Evolutionary conservation across 129 eudicot species (phyloP).

Genomic region (Logfia minima): DNA sequence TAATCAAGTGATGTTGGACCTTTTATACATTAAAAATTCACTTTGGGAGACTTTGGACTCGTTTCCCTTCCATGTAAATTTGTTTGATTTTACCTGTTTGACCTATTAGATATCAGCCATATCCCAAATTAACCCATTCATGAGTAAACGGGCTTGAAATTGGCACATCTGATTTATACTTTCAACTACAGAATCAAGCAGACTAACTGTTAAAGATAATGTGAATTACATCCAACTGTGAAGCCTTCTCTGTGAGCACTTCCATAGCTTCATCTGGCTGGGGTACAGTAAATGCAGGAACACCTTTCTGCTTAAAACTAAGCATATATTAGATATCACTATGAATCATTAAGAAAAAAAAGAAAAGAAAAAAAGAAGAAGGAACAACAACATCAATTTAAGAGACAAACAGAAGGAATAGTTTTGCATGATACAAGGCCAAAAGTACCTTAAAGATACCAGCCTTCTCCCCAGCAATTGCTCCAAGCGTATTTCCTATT

Average conservation of each 20-base stretch:
- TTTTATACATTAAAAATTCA: neutral
- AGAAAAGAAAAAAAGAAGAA: too few species aligned
- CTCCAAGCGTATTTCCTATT: slow-evolving; percentile 84
- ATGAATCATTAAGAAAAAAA: too few species aligned
- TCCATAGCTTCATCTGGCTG: slow-evolving; percentile 98
- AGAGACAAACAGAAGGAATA: neutral
- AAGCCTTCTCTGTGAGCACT: slow-evolving; percentile 76
- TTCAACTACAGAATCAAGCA: slow-evolving; percentile 1
- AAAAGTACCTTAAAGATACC: slow-evolving; percentile 85
- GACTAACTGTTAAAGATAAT: neutral
- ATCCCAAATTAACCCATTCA: neutral
- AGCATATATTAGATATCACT: slow-evolving; percentile 4
- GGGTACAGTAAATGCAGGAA: slow-evolving; percentile 91
- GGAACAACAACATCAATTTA: neutral
- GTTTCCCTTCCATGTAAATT: neutral
- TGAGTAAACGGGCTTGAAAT: neutral
- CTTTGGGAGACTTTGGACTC: slow-evolving; percentile 4
- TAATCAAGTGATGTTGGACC: neutral
- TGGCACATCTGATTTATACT: neutral
- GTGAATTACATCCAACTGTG: slow-evolving; percentile 68
- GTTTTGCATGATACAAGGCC: neutral
- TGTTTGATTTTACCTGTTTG: neutral
- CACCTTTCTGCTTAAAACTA: slow-evolving; percentile 52
- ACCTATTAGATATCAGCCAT: neutral
- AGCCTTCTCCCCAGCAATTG: slow-evolving; percentile 97